phyloP scores from a whole-genome alignment of 768 basidiomycete genomes.

The Flagelloscypha sp. region DNA sequence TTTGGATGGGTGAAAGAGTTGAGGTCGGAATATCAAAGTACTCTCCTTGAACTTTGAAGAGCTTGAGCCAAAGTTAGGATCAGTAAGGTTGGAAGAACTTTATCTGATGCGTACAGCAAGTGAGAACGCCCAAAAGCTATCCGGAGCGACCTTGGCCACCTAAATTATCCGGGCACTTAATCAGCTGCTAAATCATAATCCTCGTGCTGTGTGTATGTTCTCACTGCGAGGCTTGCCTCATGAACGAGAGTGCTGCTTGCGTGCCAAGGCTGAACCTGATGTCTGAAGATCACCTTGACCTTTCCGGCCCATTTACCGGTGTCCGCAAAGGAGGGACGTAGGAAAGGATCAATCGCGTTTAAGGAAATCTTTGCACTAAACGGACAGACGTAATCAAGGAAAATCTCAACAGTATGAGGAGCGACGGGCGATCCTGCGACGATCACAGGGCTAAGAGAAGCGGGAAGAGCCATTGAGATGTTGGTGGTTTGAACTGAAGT shows the following conservation, averaged over 20 bases:
- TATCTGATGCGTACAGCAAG: slow-evolving; percentile 36
- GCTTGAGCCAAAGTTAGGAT: slow-evolving; percentile 27
- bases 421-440: slow-evolving; percentile 52
- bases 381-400: slow-evolving; percentile 18
- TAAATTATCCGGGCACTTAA: slow-evolving; percentile 15
- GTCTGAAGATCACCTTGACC: slow-evolving; percentile 64
- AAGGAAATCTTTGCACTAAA: slow-evolving; percentile 52
- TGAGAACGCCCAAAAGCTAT: slow-evolving; percentile 76
- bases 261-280: slow-evolving; percentile 79
- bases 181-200: background rate
- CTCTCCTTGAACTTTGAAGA: slow-evolving; percentile 69
- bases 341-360: slow-evolving; percentile 48
- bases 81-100: background rate
- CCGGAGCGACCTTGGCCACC: slow-evolving; percentile 64
- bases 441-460: slow-evolving; percentile 56
- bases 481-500: background rate
- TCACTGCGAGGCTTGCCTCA: slow-evolving; percentile 76
- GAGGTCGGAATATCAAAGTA: slow-evolving; percentile 74
- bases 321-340: slow-evolving; percentile 49
- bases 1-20: slow-evolving; percentile 56
- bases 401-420: slow-evolving; percentile 75
- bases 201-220: slow-evolving; percentile 10
- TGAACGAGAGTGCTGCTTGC: slow-evolving; percentile 64
- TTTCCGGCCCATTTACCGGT: slow-evolving; percentile 63
- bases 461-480: slow-evolving; percentile 65